Evolutionary conservation across 805 yeast species (phyloP), one percentile per base, ranked within the genome.

Genomic region (Monosporozyma aerobia): DNA sequence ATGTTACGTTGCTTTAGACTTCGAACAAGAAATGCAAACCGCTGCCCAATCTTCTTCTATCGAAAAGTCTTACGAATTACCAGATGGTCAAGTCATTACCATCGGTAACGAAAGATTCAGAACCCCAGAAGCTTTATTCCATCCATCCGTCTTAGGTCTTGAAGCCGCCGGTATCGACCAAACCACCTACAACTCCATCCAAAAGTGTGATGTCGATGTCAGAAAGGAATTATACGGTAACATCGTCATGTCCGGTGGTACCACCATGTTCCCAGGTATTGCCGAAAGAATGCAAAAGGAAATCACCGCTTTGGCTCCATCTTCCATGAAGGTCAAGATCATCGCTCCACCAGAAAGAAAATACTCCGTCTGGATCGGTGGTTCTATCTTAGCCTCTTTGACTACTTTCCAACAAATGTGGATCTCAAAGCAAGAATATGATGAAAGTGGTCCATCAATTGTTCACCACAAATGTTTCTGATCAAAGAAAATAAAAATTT

Each of bases 221-320:
- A 88, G 99, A 79, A 92, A 88, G 81, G 98, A 92, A 77, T 83
- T 94, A 76, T 94, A 94, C 82, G 95, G 95, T 78, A 94, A 94
- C 86, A 94, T 94, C 71, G 99, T 94, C 73, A 86, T 94, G 94
- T 90, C 98, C 65, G 99, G 99, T 83, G 99, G 99, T 87, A 90
- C 98, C 69, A 94, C 99, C 67, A 90, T 94, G 98, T 94, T 90
- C 96, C 97, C 97, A 78, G 99, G 99, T 81, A 90, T 94, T 76
- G 97, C 97, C 76, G 98, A 94, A 83, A 92, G 99, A 83, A 89
- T 94, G 96, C 98, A 92, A 83, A 92, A 92, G 88, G 99, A 94
- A 81, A 90, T 94, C 71, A 89, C 97, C 67, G 96, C 97, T 68
- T 85, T 94, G 80, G 99, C 99, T 73, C 98, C 98, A 77, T 88